Conservation (phyloP, 768 basidiomycete species). For the Pulveroboletus ravenelii region DNA sequence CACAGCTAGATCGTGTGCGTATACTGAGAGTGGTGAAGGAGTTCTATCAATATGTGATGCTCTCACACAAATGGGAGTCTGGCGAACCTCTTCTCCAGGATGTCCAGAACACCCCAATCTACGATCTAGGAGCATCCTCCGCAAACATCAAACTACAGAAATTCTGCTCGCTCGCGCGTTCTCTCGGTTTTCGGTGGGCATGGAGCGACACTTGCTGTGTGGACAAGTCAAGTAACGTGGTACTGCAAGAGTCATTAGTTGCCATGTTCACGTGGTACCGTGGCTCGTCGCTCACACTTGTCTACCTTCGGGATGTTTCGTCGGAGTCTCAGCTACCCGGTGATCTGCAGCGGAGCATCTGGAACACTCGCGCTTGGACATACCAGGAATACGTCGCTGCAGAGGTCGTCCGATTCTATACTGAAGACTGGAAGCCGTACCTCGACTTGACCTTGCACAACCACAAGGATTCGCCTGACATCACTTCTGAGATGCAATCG, state of each 20-base stretch:
- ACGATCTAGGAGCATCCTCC: not conserved
- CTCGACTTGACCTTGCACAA: not conserved
- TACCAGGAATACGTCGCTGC: slow-evolving; percentile 15
- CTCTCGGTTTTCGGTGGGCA: slow-evolving; percentile 10
- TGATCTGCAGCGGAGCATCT: slow-evolving; percentile 2
- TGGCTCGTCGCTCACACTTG: slow-evolving; percentile 6
- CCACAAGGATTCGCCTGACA: slow-evolving; percentile 5
- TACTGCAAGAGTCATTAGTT: slow-evolving; percentile 12
- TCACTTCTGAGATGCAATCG: slow-evolving; percentile 10
- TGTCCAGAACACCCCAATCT: slow-evolving; percentile 6
- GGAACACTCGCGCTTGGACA: slow-evolving; percentile 14
- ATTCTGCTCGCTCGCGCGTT: slow-evolving; percentile 1
- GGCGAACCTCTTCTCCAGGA: slow-evolving; percentile 2
- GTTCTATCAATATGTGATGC: slow-evolving; percentile 10
- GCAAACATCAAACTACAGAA: slow-evolving; percentile 5
- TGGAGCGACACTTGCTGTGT: slow-evolving; percentile 17
- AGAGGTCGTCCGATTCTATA: slow-evolving; percentile 10
- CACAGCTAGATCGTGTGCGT: not conserved
- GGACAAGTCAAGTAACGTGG: not conserved
- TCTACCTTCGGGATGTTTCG: slow-evolving; percentile 7
- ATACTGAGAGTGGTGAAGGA: slow-evolving; percentile 3
- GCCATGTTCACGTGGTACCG: slow-evolving; percentile 16
- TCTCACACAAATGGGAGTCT: slow-evolving; percentile 8
- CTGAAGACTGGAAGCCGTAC: slow-evolving; percentile 13
- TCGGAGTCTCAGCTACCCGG: not conserved